Evolutionary conservation across 805 yeast species (phyloP).

Genomic region (Yarrowia keelungensis): DNA sequence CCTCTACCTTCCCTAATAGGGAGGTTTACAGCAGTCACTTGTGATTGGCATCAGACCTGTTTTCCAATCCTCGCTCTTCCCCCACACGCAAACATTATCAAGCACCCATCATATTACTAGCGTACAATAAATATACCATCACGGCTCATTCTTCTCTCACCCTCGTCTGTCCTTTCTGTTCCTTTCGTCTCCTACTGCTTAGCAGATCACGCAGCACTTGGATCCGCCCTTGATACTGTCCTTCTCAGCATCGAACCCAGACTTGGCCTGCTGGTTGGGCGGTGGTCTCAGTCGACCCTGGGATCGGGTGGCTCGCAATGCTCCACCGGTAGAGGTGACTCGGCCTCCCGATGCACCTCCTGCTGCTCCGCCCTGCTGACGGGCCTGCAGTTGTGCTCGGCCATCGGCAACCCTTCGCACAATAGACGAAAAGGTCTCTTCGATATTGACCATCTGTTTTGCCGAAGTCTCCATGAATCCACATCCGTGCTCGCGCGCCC

Average conservation of each 20-base stretch:
- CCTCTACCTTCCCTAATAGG: conserved; percentile 1
- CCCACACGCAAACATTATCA: conserved; percentile 5
- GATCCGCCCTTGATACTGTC: conserved; percentile 37
- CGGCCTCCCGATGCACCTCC: conserved; percentile 15
- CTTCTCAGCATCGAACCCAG: conserved; percentile 30
- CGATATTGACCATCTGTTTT: conserved; percentile 83
- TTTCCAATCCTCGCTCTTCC: too few relatives aligned
- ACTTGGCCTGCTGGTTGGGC: conserved; percentile 12
- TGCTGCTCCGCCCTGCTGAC: conserved; percentile 28
- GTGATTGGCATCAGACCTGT: too few relatives aligned
- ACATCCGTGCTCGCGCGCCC: conserved; percentile 67
- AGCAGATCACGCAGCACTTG: conserved; percentile 36
- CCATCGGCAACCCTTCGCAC: conserved; percentile 61
- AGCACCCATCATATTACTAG: conserved; percentile 35
- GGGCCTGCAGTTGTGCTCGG: conserved; percentile 39
- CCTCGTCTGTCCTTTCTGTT: conserved; percentile 1
- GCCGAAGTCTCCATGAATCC: conserved; percentile 91
- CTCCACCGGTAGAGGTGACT: conserved; percentile 14
- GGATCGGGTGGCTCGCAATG: conserved; percentile 19
- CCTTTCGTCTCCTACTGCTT: not conserved
- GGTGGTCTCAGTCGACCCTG: conserved; percentile 35
- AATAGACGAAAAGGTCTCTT: conserved; percentile 71
- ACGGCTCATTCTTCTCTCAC: conserved; percentile 23
- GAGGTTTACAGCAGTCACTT: not conserved
- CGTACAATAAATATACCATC: conserved; percentile 36